Conservation (phyloP, 257 asterid genomes). For the Scutellaria baicalensis region DNA sequence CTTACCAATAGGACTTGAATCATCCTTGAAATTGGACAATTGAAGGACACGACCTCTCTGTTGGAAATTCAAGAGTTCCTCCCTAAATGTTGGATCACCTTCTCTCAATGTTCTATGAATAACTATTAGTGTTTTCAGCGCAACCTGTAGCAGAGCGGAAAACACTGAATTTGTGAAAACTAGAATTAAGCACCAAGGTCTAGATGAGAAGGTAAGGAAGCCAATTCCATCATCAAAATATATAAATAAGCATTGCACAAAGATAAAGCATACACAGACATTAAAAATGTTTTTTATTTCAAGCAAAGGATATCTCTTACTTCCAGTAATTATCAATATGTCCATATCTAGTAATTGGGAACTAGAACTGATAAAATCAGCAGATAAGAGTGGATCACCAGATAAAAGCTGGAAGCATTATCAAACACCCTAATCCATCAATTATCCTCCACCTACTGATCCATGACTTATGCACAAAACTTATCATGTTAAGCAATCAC, state of each 20-base stretch:
- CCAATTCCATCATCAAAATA: not conserved
- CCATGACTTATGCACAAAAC: not conserved
- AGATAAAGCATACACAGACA: not conserved
- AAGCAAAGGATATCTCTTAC: not conserved
- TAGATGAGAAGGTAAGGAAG: slow-evolving; percentile 6
- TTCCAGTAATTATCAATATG: not conserved
- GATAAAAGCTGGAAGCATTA: not conserved
- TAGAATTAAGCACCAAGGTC: slow-evolving; percentile 1
- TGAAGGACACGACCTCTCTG: slow-evolving; percentile 87
- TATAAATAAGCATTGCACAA: not conserved
- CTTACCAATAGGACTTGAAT: slow-evolving; percentile 90
- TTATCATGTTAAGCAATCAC: not conserved
- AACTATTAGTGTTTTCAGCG: slow-evolving; percentile 79
- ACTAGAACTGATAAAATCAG: not conserved
- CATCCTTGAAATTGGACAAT: slow-evolving; percentile 91
- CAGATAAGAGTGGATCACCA: not conserved
- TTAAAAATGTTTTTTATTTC: not conserved
- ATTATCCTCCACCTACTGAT: not conserved
- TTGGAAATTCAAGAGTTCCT: slow-evolving; percentile 84
- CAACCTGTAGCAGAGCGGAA: slow-evolving; percentile 49
- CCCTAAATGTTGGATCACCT: slow-evolving; percentile 94
- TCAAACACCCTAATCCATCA: not conserved
- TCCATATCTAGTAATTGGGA: not conserved
- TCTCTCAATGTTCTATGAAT: slow-evolving; percentile 90
- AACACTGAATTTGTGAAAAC: slow-evolving; percentile 7